A percentile compares a stretch with the other conserved stretches of the same genome.
These are phyloP conservation scores for Fusarium sterilihyphosum DNA, from an alignment of 2,329 filamentous ascomycete species.

Conservation along the genomic window DNA sequence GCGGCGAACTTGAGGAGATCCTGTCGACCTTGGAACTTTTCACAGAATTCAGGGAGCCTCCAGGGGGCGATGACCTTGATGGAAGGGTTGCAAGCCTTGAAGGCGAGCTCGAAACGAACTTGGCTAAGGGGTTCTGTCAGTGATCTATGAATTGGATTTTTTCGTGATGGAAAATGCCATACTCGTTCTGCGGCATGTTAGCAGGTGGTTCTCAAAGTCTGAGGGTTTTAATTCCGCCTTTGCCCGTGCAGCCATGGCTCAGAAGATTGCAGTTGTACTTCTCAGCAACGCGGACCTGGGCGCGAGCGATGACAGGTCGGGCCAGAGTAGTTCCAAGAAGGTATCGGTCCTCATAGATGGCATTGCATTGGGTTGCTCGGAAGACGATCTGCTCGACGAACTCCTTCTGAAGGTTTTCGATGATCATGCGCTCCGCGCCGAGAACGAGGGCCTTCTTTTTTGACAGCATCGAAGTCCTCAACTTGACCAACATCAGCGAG, in stretches of 20 bases:
- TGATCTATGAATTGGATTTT: neutral
- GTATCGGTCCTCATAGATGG: conserved; percentile 50
- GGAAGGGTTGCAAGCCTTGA: conserved; percentile 61
- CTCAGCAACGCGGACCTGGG: conserved; percentile 50
- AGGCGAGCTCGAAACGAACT: conserved; percentile 53
- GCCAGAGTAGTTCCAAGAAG: conserved; percentile 65
- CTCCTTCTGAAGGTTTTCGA: conserved; percentile 72
- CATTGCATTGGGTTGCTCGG: conserved; percentile 73
- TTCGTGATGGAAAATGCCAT: conserved; percentile 18
- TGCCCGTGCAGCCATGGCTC: conserved; percentile 68
- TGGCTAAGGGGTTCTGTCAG: conserved; percentile 43
- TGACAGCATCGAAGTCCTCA: conserved; percentile 75
- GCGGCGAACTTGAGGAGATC: conserved; percentile 66
- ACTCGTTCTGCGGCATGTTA: conserved; percentile 42
- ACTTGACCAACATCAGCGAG: conserved; percentile 75
- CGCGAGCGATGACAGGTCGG: conserved; percentile 72
- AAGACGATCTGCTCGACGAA: conserved; percentile 82
- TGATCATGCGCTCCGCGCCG: conserved; percentile 55
- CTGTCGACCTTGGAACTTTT: conserved; percentile 64
- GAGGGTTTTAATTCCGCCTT: conserved; percentile 58
- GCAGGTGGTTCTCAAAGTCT: neutral
- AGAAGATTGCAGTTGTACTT: conserved; percentile 51
- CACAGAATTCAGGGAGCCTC: conserved; percentile 75
- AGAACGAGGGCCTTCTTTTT: conserved; percentile 68
- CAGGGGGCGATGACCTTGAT: conserved; percentile 82